Percentiles rank a stretch among this genome's conserved stretches.
Evolutionary conservation across 305 asterid species (phyloP).

Genomic region (Solanum hybrid): DNA sequence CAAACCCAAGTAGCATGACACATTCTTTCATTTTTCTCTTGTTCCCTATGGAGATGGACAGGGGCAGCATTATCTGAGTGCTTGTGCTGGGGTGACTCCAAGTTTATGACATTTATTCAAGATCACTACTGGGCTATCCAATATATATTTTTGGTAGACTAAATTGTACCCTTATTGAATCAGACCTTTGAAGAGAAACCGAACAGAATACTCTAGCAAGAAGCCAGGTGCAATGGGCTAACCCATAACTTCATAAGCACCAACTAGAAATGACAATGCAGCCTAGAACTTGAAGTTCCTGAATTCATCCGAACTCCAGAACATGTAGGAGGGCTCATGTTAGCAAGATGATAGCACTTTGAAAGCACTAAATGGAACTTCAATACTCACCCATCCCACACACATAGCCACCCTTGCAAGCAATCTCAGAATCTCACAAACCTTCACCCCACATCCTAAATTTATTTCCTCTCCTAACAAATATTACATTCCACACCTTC

Average conservation of each 20-base stretch:
- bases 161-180: background rate
- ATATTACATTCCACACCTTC: background rate
- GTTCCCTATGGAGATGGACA: background rate
- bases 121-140: background rate
- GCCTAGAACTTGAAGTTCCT: background rate
- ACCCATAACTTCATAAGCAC: background rate
- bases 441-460: background rate
- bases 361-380: background rate
- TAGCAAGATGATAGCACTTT: background rate
- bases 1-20: background rate
- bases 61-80: background rate
- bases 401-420: background rate
- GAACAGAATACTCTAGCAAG: background rate
- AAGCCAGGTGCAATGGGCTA: background rate
- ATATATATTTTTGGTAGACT: background rate
- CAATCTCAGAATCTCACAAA: background rate
- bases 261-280: background rate
- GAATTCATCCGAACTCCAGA: background rate
- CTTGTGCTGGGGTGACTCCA: background rate
- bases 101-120: background rate
- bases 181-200: background rate
- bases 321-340: background rate
- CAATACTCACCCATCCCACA: background rate
- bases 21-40: background rate
- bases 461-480: background rate